Evolutionary conservation across 305 asterid species (phyloP).

Genomic region (Ruellia speciosa): DNA sequence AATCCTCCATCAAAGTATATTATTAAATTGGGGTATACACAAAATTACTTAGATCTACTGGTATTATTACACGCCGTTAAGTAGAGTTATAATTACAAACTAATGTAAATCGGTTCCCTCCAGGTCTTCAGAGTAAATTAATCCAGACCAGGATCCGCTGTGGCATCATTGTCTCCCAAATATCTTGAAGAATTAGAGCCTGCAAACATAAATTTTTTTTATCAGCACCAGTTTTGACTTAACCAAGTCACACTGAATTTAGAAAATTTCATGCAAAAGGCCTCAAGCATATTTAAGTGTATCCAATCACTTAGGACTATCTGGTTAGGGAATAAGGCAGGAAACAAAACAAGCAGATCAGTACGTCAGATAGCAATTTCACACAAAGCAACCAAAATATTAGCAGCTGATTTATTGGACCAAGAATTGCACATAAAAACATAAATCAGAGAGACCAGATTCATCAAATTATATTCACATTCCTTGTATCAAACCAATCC

Average conservation of each 20-base stretch:
- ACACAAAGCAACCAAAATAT: conserved; percentile 11
- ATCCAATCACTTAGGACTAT: conserved; percentile 8
- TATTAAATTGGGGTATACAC: too few species aligned
- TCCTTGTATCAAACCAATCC: conserved; percentile 5
- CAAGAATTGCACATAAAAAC: neutral
- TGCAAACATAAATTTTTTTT: conserved; percentile 22
- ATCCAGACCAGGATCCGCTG: conserved; percentile 17
- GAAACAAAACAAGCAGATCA: neutral
- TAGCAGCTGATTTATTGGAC: conserved; percentile 9
- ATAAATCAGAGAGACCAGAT: neutral
- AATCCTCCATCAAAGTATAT: conserved; percentile 42
- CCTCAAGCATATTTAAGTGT: neutral
- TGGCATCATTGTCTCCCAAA: conserved; percentile 18
- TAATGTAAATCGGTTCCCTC: conserved; percentile 8
- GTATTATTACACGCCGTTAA: conserved; percentile 13
- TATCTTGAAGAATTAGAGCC: conserved; percentile 20
- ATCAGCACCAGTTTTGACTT: conserved; percentile 16
- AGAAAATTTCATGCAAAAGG: conserved; percentile 1
- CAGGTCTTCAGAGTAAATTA: conserved; percentile 8
- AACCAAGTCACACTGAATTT: conserved; percentile 6
- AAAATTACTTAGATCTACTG: conserved; percentile 17
- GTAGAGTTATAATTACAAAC: conserved; percentile 14
- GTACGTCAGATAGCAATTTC: neutral
- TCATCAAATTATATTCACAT: conserved; percentile 21
- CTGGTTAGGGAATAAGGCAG: neutral